These are phyloP conservation scores for Suillus luteus DNA, from an alignment of 768 basidiomycete genomes.

Conservation along the genomic window DNA sequence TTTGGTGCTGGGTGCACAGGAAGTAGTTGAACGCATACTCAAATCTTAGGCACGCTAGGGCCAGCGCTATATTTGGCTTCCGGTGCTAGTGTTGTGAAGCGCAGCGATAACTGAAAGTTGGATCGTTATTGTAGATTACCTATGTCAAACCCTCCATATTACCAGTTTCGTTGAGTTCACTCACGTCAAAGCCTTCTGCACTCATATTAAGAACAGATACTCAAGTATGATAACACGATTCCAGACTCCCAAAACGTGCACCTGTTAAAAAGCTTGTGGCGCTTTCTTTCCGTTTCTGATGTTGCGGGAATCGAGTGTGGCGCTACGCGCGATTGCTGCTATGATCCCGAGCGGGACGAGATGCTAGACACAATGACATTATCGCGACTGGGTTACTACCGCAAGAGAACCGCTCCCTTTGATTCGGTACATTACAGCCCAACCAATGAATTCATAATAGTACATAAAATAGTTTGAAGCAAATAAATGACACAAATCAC, in stretches of 20 bases:
- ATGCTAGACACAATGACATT: background rate
- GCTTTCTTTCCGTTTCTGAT: too few relatives aligned
- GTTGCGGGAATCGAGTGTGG: too few relatives aligned
- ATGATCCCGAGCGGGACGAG: too few relatives aligned
- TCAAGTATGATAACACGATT: too few relatives aligned
- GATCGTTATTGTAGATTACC: background rate
- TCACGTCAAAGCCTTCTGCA: background rate
- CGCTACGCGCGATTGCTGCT: too few relatives aligned
- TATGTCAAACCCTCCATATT: background rate
- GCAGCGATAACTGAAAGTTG: background rate
- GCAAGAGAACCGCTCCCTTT: background rate
- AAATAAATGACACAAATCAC: background rate
- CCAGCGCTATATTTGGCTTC: background rate
- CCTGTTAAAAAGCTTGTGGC: too few relatives aligned
- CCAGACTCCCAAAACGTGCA: too few relatives aligned
- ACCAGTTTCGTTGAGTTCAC: background rate
- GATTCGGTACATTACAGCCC: background rate
- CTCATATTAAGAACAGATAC: background rate
- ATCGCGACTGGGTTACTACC: background rate
- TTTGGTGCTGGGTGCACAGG: slow-evolving; percentile 29
- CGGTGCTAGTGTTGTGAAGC: background rate
- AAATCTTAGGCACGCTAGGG: slow-evolving; percentile 15
- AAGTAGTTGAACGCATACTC: slow-evolving; percentile 27
- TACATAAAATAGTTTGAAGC: background rate
- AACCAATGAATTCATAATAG: background rate